Conservation (phyloP, 192 early-diverging fungal species). For the Chytriomyces hyalinus region DNA sequence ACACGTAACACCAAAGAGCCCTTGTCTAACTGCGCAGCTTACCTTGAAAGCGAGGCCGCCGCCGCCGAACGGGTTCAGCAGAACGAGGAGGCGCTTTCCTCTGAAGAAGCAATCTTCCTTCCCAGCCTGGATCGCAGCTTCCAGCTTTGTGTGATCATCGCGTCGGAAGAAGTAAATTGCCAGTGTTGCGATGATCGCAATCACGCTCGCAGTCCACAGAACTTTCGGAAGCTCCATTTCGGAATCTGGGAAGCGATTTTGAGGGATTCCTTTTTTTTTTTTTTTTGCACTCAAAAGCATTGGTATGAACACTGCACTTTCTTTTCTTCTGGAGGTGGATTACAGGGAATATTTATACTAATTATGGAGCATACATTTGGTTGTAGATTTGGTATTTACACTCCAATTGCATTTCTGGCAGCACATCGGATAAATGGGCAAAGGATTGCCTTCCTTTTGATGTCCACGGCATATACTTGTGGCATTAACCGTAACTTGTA, state of each 20-base stretch:
- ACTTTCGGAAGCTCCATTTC: neutral
- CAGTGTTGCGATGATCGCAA: neutral
- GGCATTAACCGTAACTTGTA: no score
- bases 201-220: neutral
- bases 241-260: neutral
- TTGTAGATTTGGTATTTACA: no score
- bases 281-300: neutral
- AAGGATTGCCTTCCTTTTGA: no score
- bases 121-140: neutral
- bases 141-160: neutral
- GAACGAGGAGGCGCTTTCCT: neutral
- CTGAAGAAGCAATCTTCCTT: neutral
- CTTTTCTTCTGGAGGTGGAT: neutral
- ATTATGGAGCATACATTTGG: no score
- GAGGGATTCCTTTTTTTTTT: neutral
- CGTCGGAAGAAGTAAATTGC: neutral
- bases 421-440: no score
- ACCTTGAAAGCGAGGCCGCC: neutral
- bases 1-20: neutral
- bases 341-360: no score
- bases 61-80: slow-evolving; percentile 4
- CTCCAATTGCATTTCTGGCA: no score
- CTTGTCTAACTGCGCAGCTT: neutral
- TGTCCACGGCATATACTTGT: no score
- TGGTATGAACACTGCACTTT: neutral